These are phyloP conservation scores for Platismatia glauca DNA, from an alignment of 495 filamentous ascomycete genomes.

Conservation along the genomic window DNA sequence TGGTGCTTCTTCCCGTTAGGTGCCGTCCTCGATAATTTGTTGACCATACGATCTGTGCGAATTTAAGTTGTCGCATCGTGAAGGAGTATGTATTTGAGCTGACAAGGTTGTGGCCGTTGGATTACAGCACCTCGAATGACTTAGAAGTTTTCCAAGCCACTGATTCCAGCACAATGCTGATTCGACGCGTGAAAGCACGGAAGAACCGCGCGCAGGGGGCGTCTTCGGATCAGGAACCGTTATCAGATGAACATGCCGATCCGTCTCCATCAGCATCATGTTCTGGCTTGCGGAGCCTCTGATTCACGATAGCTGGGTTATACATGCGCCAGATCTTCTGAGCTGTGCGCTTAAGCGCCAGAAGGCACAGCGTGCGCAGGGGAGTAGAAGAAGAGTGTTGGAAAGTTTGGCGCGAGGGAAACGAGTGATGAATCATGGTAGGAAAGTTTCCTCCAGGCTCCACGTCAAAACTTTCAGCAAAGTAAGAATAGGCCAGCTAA, in stretches of 20 bases:
- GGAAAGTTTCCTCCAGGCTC: background rate
- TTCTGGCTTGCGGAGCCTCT: background rate
- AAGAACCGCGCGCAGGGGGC: slow-evolving; percentile 2
- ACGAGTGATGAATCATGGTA: background rate
- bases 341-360: slow-evolving; percentile 14
- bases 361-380: background rate
- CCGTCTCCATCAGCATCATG: background rate
- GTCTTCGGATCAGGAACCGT: background rate
- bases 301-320: background rate
- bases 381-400: background rate
- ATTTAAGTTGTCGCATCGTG: background rate
- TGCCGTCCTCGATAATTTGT: background rate
- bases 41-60: background rate
- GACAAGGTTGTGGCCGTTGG: background rate
- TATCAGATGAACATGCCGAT: background rate
- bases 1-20: background rate
- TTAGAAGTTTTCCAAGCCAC: background rate
- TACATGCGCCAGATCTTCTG: slow-evolving; percentile 7
- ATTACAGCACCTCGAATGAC: slow-evolving; percentile 13
- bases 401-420: background rate
- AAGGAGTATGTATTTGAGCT: background rate
- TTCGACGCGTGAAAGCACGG: slow-evolving; percentile 3
- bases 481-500: background rate
- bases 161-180: background rate
- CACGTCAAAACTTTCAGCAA: background rate